These are phyloP conservation scores for Cyclotella kingstonii DNA, from an alignment of 108 stramenopile genomes.

Conservation along the genomic window DNA sequence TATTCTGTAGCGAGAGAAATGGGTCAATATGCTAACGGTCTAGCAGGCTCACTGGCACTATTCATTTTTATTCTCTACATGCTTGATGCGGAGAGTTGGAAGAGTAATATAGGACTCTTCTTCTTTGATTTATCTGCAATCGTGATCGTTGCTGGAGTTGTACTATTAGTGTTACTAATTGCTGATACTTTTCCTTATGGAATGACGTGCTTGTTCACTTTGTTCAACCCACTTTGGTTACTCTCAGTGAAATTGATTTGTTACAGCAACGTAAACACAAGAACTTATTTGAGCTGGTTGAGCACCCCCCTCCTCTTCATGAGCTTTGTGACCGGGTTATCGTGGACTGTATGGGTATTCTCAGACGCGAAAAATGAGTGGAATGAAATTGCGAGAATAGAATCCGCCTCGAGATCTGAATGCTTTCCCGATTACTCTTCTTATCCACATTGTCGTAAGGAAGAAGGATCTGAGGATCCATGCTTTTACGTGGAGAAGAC, in stretches of 20 bases:
- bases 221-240: constrained; percentile 45
- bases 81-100: constrained; percentile 45
- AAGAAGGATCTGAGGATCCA: constrained; percentile 14
- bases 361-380: constrained; percentile 33
- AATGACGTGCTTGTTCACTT: constrained; percentile 41
- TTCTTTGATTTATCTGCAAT: constrained; percentile 8
- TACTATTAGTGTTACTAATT: constrained; percentile 22
- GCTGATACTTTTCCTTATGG: constrained; percentile 39
- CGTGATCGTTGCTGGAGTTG: constrained; percentile 18
- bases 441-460: constrained; percentile 32
- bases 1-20: constrained; percentile 21
- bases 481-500: constrained; percentile 24
- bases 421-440: constrained; percentile 39
- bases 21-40: constrained; percentile 14
- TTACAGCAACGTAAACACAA: constrained; percentile 15
- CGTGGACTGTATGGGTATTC: constrained; percentile 47
- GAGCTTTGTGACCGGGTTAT: constrained; percentile 7
- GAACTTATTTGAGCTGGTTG: constrained; percentile 43
- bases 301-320: constrained; percentile 42
- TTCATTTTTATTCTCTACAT: constrained; percentile 37
- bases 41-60: neutral
- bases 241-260: constrained; percentile 27
- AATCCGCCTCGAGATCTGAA: constrained; percentile 14
- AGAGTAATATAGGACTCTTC: neutral
- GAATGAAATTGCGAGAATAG: constrained; percentile 21